phyloP scores from a whole-genome alignment of 257 asterid species.

The Jacaranda mimosifolia region DNA sequence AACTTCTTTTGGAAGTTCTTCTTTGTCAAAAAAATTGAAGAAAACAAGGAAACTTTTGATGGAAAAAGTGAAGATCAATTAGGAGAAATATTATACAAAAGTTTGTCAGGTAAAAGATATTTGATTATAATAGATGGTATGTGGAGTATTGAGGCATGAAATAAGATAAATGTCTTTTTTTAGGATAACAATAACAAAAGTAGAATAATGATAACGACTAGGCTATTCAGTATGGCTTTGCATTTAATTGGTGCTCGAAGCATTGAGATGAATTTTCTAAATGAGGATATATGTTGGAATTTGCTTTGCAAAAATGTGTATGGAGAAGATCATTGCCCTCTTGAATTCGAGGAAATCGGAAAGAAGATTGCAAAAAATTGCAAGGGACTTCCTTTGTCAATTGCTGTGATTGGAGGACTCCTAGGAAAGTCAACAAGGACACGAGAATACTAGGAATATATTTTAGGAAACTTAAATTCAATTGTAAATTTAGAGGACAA shows the following conservation, averaged over 20 bases:
- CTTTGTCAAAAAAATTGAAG: neutral
- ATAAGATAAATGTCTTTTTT: neutral
- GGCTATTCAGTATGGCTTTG: conserved; percentile 14
- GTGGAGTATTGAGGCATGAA: conserved; percentile 23
- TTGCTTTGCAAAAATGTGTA: conserved; percentile 1
- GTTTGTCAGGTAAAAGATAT: conserved; percentile 3
- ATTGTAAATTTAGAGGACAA: conserved; percentile 14
- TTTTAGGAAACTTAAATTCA: conserved; percentile 6
- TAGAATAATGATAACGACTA: conserved; percentile 34
- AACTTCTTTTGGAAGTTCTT: neutral
- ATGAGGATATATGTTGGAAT: conserved; percentile 14
- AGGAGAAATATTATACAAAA: neutral
- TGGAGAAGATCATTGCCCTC: conserved; percentile 18
- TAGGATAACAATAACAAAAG: conserved; percentile 11
- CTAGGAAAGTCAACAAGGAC: neutral
- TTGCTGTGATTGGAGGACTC: conserved; percentile 35
- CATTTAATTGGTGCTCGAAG: neutral
- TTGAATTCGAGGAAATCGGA: conserved; percentile 27
- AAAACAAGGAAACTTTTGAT: neutral
- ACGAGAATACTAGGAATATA: conserved; percentile 5
- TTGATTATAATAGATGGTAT: conserved; percentile 21
- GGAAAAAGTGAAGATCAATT: neutral
- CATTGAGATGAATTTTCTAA: conserved; percentile 12
- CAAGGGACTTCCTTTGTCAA: conserved; percentile 42
- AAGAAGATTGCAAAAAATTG: conserved; percentile 26